A percentile compares a stretch with the other conserved stretches of the same genome.
These are phyloP conservation scores for Orbilia ellipsospora DNA, from an alignment of 2,329 filamentous ascomycete genomes.

Conservation along the genomic window DNA sequence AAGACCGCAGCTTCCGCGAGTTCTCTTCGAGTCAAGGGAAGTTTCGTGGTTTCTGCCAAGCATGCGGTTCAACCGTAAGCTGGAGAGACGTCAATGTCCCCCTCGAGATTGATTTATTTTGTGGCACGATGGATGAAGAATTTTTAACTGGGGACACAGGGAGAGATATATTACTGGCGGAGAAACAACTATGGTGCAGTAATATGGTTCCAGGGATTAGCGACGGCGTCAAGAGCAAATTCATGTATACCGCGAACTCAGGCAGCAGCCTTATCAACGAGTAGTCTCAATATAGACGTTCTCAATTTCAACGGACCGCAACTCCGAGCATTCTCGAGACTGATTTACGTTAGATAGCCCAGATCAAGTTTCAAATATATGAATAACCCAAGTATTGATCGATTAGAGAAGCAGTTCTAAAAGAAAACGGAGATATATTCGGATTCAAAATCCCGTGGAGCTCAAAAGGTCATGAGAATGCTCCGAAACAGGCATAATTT, in stretches of 20 bases:
- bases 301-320: not conserved
- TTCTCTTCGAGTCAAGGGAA: constrained; percentile 64
- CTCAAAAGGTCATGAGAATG: no score
- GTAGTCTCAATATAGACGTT: not conserved
- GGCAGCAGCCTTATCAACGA: constrained; percentile 27
- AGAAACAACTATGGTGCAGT: constrained; percentile 65
- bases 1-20: constrained; percentile 52
- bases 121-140: constrained; percentile 58
- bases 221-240: constrained; percentile 60
- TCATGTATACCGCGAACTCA: constrained; percentile 43
- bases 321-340: no score
- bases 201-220: constrained; percentile 65
- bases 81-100: constrained; percentile 61
- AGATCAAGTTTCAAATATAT: no score
- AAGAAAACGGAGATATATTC: no score
- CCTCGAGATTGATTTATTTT: constrained; percentile 55
- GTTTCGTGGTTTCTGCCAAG: constrained; percentile 66
- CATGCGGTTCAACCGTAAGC: constrained; percentile 65
- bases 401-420: no score
- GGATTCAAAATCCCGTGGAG: no score
- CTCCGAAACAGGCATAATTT: no score
- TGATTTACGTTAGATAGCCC: no score
- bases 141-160: constrained; percentile 61
- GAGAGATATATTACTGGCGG: constrained; percentile 62
- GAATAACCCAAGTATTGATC: no score